These are phyloP conservation scores for Plantago coronopus DNA, from an alignment of 305 asterid species.

Conservation along the genomic window DNA sequence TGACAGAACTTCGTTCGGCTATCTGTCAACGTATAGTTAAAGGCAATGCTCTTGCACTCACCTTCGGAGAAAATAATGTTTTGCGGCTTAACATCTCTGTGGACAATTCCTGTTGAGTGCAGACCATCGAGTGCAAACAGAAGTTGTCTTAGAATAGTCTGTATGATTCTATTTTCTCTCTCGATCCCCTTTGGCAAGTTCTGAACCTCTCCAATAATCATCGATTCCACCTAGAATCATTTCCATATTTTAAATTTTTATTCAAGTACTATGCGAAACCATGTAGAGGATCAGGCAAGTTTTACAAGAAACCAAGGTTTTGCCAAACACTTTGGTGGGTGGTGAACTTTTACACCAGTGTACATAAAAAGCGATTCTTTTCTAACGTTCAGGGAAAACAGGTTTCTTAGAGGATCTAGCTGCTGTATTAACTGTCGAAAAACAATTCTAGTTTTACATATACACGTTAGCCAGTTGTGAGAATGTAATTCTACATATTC, in stretches of 20 bases:
- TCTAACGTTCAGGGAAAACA: too few species aligned
- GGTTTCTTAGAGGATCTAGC: too few species aligned
- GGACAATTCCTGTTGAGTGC: conserved; percentile 95
- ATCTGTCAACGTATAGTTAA: neutral
- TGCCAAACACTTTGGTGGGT: too few species aligned
- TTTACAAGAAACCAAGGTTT: too few species aligned
- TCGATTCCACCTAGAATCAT: conserved; percentile 63
- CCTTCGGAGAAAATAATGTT: conserved; percentile 93
- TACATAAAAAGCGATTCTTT: too few species aligned
- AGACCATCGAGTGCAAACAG: conserved; percentile 85
- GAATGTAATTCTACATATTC: neutral
- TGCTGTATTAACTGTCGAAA: too few species aligned
- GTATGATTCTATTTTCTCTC: conserved; percentile 87
- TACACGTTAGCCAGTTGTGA: too few species aligned
- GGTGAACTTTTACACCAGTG: too few species aligned
- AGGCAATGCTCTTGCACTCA: conserved; percentile 21
- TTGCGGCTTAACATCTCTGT: conserved; percentile 92
- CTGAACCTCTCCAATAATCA: conserved; percentile 64
- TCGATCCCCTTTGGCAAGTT: conserved; percentile 80
- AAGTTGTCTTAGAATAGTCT: conserved; percentile 76
- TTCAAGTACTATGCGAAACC: neutral
- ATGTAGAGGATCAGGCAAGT: too few species aligned
- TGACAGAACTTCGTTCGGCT: neutral
- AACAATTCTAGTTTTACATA: too few species aligned
- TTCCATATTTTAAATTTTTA: conserved; percentile 17